Conservation (phyloP, 129 eudicot genomes). For the Pseudognaphalium luteoalbum region DNA sequence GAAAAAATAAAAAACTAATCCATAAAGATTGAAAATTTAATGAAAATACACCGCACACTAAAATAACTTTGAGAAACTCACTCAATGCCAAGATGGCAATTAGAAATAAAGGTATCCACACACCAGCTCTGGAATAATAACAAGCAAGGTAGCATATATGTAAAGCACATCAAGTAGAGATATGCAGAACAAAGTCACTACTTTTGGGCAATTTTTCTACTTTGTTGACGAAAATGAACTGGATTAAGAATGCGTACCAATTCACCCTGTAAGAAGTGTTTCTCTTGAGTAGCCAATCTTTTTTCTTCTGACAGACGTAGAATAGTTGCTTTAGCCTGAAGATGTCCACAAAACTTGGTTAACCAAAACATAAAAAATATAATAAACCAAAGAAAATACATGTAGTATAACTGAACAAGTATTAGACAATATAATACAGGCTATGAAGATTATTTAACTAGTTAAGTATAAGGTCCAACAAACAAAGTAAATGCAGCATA, state of each 20-base stretch:
- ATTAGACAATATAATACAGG: slow-evolving; percentile 7
- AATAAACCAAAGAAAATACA: slow-evolving; percentile 10
- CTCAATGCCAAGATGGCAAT: neutral
- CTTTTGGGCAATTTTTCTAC: slow-evolving; percentile 3
- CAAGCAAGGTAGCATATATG: neutral
- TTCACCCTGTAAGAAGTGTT: slow-evolving; percentile 40
- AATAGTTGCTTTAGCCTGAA: slow-evolving; percentile 41
- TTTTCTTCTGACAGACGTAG: slow-evolving; percentile 39
- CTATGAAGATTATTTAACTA: slow-evolving; percentile 3
- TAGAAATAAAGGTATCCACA: slow-evolving; percentile 4
- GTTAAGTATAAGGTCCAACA: neutral
- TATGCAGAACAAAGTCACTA: neutral
- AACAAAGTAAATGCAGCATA: neutral
- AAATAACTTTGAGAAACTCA: slow-evolving; percentile 3
- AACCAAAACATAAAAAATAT: slow-evolving; percentile 10
- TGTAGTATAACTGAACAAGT: slow-evolving; percentile 10
- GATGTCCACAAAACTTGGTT: slow-evolving; percentile 28
- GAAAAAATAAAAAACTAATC: neutral
- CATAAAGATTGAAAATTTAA: neutral
- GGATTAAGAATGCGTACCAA: slow-evolving; percentile 27
- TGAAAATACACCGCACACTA: neutral
- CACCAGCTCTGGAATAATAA: neutral
- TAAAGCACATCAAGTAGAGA: slow-evolving; percentile 1
- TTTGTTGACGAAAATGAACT: neutral
- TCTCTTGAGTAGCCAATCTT: slow-evolving; percentile 37